These are phyloP conservation scores for Daldinia grandis DNA, from an alignment of 495 filamentous ascomycete species.

Conservation along the genomic window DNA sequence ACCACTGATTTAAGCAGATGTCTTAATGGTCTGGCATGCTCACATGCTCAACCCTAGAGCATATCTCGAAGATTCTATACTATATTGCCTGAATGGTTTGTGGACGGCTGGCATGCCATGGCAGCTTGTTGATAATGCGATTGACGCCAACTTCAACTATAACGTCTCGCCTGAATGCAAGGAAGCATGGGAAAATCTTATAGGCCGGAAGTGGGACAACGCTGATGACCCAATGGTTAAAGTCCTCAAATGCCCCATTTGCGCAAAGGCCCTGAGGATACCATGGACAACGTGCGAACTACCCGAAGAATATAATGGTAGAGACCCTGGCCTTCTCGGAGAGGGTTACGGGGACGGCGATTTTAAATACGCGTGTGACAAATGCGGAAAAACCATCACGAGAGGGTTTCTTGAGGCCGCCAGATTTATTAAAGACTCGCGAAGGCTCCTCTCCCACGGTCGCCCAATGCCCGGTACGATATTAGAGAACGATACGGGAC, in stretches of 20 bases:
- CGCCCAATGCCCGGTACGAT: constrained; percentile 74
- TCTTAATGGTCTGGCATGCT: constrained; percentile 90
- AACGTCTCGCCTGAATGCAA: constrained; percentile 49
- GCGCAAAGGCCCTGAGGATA: constrained; percentile 52
- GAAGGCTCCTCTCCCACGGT: constrained; percentile 50
- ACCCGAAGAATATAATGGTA: constrained; percentile 37
- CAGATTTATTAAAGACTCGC: constrained; percentile 66
- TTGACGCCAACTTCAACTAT: constrained; percentile 73
- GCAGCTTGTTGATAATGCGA: constrained; percentile 68
- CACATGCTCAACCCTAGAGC: constrained; percentile 83
- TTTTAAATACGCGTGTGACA: constrained; percentile 54
- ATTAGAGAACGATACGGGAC: constrained; percentile 52
- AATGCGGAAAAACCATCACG: constrained; percentile 60
- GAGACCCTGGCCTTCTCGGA: constrained; percentile 45
- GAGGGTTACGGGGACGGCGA: constrained; percentile 74
- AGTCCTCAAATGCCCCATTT: constrained; percentile 65
- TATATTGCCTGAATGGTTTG: constrained; percentile 64
- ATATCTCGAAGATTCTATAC: constrained; percentile 81
- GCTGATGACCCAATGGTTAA: constrained; percentile 59
- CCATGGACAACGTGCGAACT: constrained; percentile 68
- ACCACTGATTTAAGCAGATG: constrained; percentile 59
- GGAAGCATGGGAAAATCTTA: constrained; percentile 62
- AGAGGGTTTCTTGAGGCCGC: constrained; percentile 63
- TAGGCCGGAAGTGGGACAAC: constrained; percentile 68
- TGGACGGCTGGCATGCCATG: constrained; percentile 79